phyloP scores from a whole-genome alignment of 192 early-diverging fungal species.

The Backusella sp. region DNA sequence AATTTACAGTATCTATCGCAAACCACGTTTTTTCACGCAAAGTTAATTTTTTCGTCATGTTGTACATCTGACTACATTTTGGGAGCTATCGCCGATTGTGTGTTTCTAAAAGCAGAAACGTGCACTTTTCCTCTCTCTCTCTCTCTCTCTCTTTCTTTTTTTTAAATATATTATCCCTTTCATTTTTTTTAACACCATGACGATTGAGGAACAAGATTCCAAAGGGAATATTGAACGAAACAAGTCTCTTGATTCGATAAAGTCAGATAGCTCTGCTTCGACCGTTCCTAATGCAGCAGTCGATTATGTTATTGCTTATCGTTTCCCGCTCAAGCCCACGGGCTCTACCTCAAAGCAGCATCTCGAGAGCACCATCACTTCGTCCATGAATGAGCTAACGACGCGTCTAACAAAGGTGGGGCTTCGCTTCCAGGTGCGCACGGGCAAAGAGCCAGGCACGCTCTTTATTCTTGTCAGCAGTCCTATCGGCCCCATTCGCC shows the following conservation, averaged over 20 bases:
- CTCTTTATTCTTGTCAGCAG: conserved; percentile 70
- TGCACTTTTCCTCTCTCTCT: not conserved
- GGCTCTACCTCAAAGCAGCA: not conserved
- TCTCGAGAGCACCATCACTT: conserved; percentile 34
- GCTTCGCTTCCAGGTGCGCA: conserved; percentile 61
- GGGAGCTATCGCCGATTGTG: not conserved
- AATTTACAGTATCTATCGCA: too few species aligned
- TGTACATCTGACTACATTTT: not conserved
- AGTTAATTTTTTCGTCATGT: not conserved
- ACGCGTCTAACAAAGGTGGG: conserved; percentile 55
- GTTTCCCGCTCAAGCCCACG: not conserved
- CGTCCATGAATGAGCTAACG: conserved; percentile 55
- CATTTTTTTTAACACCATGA: not conserved
- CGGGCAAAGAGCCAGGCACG: conserved; percentile 45
- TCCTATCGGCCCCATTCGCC: conserved; percentile 34
- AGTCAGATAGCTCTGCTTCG: not conserved
- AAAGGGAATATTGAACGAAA: not conserved
- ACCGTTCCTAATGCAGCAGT: not conserved
- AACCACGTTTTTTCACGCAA: too few species aligned
- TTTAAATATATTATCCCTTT: not conserved
- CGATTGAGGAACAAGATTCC: not conserved
- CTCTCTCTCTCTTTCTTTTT: not conserved
- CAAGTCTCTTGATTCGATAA: not conserved
- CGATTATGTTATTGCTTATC: conserved; percentile 15
- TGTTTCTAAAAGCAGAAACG: not conserved